phyloP scores from a whole-genome alignment of 306 rosid genomes.

The Dalbergia cochinchinensis region DNA sequence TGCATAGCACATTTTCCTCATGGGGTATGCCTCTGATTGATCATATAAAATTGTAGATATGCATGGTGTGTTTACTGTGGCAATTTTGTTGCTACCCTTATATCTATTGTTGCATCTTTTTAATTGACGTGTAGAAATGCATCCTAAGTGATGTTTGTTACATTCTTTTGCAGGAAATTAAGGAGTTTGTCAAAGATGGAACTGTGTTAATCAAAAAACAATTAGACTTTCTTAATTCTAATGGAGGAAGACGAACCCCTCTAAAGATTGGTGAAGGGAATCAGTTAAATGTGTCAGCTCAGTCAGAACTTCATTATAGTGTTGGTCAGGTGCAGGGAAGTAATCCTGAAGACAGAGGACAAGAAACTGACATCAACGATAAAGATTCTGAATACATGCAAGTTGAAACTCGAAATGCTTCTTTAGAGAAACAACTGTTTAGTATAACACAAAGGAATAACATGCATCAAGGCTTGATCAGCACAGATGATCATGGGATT shows the following conservation, averaged over 20 bases:
- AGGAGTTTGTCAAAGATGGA: slow-evolving; percentile 45
- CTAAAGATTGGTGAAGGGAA: slow-evolving; percentile 43
- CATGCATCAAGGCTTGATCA: slow-evolving; percentile 49
- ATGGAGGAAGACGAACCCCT: slow-evolving; percentile 44
- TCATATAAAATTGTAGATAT: slow-evolving; percentile 20
- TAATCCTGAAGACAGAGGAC: slow-evolving; percentile 44
- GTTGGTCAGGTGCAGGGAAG: slow-evolving; percentile 45
- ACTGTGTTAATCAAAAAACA: slow-evolving; percentile 36
- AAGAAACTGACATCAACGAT: slow-evolving; percentile 27
- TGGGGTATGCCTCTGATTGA: slow-evolving; percentile 5
- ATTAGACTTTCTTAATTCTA: slow-evolving; percentile 47
- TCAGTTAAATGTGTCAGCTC: slow-evolving; percentile 48
- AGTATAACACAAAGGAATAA: slow-evolving; percentile 46
- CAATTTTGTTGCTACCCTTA: slow-evolving; percentile 16
- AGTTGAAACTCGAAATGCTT: slow-evolving; percentile 51
- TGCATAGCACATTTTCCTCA: not conserved
- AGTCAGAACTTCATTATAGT: slow-evolving; percentile 41
- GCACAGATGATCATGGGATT: slow-evolving; percentile 46
- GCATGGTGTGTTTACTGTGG: not conserved
- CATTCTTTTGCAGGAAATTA: slow-evolving; percentile 58
- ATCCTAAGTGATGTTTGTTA: slow-evolving; percentile 16
- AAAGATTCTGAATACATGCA: slow-evolving; percentile 49
- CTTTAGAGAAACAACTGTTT: slow-evolving; percentile 52
- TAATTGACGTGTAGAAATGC: slow-evolving; percentile 26
- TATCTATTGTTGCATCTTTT: slow-evolving; percentile 24